Conservation (phyloP, 2,329 filamentous ascomycete species). For the Alternaria arbusti region DNA sequence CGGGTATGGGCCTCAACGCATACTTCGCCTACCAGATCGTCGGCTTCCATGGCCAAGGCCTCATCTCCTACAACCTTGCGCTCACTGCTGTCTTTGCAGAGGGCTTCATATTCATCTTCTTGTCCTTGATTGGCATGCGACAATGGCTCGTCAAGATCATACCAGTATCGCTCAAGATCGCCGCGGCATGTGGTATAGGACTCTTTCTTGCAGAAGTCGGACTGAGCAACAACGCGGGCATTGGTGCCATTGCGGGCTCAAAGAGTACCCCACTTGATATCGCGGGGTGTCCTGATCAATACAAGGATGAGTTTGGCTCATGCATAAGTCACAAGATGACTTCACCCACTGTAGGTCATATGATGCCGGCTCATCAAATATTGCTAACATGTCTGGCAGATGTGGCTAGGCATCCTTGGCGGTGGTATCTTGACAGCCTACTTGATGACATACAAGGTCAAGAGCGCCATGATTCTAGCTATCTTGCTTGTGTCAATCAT, state of each 20-base stretch:
- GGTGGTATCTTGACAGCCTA: slow-evolving; percentile 81
- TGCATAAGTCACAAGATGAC: slow-evolving; percentile 80
- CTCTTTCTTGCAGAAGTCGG: slow-evolving; percentile 79
- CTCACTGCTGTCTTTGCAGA: slow-evolving; percentile 88
- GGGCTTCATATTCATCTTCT: slow-evolving; percentile 80
- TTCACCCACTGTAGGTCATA: slow-evolving; percentile 63
- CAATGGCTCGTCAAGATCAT: slow-evolving; percentile 88
- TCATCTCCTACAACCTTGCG: slow-evolving; percentile 75
- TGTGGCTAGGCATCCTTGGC: slow-evolving; percentile 90
- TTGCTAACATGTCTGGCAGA: slow-evolving; percentile 40
- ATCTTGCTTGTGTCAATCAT: slow-evolving; percentile 85
- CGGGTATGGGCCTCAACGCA: slow-evolving; percentile 69
- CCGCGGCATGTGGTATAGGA: slow-evolving; percentile 84
- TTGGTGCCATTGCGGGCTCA: slow-evolving; percentile 74
- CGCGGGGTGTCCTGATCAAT: slow-evolving; percentile 72
- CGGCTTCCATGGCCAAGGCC: slow-evolving; percentile 74
- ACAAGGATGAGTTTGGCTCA: slow-evolving; percentile 54
- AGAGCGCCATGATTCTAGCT: slow-evolving; percentile 82
- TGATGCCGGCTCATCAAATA: not conserved
- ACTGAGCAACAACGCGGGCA: slow-evolving; percentile 79
- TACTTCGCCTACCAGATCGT: slow-evolving; percentile 87
- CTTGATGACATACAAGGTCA: slow-evolving; percentile 83
- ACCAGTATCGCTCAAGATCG: slow-evolving; percentile 83
- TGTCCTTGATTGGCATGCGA: slow-evolving; percentile 80
- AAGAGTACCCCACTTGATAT: slow-evolving; percentile 72